A percentile compares a stretch with the other conserved stretches of the same genome.
phyloP scores from a whole-genome alignment of 2,329 filamentous ascomycete genomes.

The Leptographium galeiforme region DNA sequence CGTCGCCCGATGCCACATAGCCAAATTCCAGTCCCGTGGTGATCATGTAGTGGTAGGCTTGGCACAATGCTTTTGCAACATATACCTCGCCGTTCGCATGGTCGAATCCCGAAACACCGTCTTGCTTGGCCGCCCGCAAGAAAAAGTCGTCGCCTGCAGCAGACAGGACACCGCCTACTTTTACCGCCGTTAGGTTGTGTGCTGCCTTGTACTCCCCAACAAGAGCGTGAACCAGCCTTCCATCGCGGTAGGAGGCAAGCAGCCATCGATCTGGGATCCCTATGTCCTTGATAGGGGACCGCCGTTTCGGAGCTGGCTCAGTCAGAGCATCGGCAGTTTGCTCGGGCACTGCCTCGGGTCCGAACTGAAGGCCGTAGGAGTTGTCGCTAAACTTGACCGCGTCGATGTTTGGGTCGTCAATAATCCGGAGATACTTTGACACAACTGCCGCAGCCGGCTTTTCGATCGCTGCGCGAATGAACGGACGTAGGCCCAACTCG shows the following conservation, averaged over 20 bases:
- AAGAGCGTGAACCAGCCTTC: neutral
- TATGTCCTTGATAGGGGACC: neutral
- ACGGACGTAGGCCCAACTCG: neutral
- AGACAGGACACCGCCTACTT: neutral
- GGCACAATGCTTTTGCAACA: constrained; percentile 3
- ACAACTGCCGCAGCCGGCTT: constrained; percentile 1
- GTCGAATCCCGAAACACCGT: neutral
- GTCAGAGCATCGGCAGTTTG: neutral
- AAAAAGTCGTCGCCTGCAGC: constrained; percentile 2
- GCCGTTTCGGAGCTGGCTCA: neutral
- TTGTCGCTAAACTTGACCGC: neutral
- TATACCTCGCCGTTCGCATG: neutral
- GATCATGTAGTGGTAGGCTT: constrained; percentile 9
- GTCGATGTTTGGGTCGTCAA: neutral
- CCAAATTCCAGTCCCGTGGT: constrained; percentile 3
- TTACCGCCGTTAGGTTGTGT: neutral
- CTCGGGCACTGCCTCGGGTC: too few species aligned
- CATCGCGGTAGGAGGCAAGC: neutral
- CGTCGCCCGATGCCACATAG: constrained; percentile 6
- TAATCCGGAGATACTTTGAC: neutral
- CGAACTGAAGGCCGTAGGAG: neutral
- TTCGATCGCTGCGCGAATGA: neutral
- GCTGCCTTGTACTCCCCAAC: constrained; percentile 7
- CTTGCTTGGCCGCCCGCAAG: neutral
- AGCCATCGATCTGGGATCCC: constrained; percentile 4